Evolutionary conservation across 2,329 filamentous ascomycete genomes (phyloP), one percentile per base, ranked within the genome.

Genomic region (Elsinoe ampelina): DNA sequence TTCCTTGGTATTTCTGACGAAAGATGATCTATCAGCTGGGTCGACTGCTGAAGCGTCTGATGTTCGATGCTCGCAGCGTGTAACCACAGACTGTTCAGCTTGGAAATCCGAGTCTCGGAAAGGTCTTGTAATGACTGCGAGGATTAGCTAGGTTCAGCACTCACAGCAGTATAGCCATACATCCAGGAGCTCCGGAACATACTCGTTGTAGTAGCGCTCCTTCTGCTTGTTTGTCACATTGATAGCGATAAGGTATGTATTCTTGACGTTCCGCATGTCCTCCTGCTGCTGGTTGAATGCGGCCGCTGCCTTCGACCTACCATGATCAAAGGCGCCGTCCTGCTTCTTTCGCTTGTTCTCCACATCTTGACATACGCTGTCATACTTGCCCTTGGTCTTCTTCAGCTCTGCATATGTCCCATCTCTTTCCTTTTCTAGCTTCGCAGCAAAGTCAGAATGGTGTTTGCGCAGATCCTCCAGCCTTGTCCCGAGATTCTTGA

Each of bases 191-290:
- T 97, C 93, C 7, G 93, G 93, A 17, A 98, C 80, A 70, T 97
- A 97, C 71, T 96, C 90, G 69, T 97, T 86, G 68, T 95, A 98
- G 75, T 97, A 97, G 68, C 86, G 89, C 69, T 96, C 90, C 75
- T 97, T 98, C 67, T 95, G 85, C 75, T 93, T 95, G 73, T 98
- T 98, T 34, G 91, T 95, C 58, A 97, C 89, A 68, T 95, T 95
- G 74, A 98, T 95, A 60, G 84, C 81, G 66, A 98, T 95, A 60
- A 98, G 76, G 68, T 98, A 98, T n/a, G 87, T 90, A 70, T 98
- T 98, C 77, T 98, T 98, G 70, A 86, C 81, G 69, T 98, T 98
- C 73, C 93, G 88, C 93, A 97, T 97, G 64, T 98, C 93, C 59
- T 85, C 75, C 59, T 95, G 79, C 71, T 97, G 92, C 68, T 95